A percentile compares a stretch with the other conserved stretches of the same genome.
phyloP scores from a whole-genome alignment of 805 yeast genomes.

The Cyberlindnera mrakii region DNA sequence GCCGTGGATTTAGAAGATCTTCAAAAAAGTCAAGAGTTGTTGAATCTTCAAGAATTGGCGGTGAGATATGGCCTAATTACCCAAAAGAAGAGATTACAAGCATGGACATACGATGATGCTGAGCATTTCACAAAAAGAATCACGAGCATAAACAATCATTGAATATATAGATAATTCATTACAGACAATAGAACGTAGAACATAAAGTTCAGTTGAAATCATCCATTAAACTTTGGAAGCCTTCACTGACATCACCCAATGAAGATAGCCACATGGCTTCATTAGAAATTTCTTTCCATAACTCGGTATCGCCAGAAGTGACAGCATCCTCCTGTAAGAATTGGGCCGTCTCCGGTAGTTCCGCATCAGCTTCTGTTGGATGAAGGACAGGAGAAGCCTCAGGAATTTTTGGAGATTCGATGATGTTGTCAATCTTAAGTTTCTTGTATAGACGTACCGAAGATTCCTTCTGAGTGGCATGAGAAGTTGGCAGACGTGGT shows the following conservation, averaged over 20 bases:
- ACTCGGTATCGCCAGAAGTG: constrained; percentile 39
- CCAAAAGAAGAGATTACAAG: constrained; percentile 48
- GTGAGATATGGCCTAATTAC: constrained; percentile 38
- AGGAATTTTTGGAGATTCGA: constrained; percentile 2
- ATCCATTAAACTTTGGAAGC: constrained; percentile 26
- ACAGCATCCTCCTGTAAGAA: constrained; percentile 23
- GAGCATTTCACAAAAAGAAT: constrained; percentile 40
- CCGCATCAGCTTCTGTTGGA: constrained; percentile 13
- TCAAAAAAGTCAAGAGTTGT: constrained; percentile 23
- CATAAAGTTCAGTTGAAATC: constrained; percentile 6
- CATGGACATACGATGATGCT: constrained; percentile 56
- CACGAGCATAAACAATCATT: not conserved
- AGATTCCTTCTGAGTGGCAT: constrained; percentile 7
- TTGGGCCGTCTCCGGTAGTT: constrained; percentile 25
- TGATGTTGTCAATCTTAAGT: constrained; percentile 13
- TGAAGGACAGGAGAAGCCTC: constrained; percentile 16
- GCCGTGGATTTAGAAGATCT: not conserved
- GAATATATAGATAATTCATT: constrained; percentile 1
- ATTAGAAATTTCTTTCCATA: constrained; percentile 74
- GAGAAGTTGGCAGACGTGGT: not conserved
- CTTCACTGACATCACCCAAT: constrained; percentile 40
- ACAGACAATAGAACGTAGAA: not conserved
- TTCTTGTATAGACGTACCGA: constrained; percentile 13
- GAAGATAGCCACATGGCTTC: constrained; percentile 62
- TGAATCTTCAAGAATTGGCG: constrained; percentile 42